Evolutionary conservation across 2,329 filamentous ascomycete species (phyloP).

Genomic region (Simplicillium sp.): DNA sequence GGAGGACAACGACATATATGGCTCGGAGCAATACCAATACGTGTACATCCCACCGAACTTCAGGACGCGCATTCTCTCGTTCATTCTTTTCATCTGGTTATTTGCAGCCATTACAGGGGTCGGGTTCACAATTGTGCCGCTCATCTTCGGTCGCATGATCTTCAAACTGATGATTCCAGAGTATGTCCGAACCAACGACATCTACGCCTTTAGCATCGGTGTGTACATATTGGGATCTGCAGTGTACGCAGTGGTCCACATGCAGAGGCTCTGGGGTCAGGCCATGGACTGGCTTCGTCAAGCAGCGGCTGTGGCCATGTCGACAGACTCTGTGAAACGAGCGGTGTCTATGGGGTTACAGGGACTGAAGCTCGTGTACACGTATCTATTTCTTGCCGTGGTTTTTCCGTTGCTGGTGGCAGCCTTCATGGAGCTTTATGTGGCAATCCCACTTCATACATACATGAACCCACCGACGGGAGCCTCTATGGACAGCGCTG

Average conservation of each 20-base stretch:
- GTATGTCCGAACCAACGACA: constrained; percentile 75
- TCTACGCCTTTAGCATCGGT: constrained; percentile 91
- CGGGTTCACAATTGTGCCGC: constrained; percentile 73
- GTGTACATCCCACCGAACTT: constrained; percentile 85
- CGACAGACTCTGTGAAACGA: background rate
- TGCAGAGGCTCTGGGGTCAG: constrained; percentile 19
- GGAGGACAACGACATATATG: constrained; percentile 37
- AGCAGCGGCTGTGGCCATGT: no score
- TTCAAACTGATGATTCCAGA: constrained; percentile 64
- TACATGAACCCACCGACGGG: constrained; percentile 45
- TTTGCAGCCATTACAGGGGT: constrained; percentile 87
- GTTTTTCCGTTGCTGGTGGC: constrained; percentile 75
- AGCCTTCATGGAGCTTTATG: constrained; percentile 75
- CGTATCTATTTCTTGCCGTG: constrained; percentile 65
- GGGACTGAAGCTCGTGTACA: constrained; percentile 53
- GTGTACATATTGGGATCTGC: constrained; percentile 68
- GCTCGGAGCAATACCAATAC: constrained; percentile 53
- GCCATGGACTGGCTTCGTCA: constrained; percentile 4
- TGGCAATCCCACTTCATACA: constrained; percentile 78
- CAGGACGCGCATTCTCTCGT: constrained; percentile 66
- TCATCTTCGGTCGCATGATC: constrained; percentile 73
- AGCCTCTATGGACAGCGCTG: constrained; percentile 16
- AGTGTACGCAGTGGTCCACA: constrained; percentile 41
- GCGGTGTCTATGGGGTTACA: constrained; percentile 13
- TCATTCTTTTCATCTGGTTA: constrained; percentile 84